Evolutionary conservation across 768 basidiomycete species (phyloP).

Genomic region (Lepiota venenata): DNA sequence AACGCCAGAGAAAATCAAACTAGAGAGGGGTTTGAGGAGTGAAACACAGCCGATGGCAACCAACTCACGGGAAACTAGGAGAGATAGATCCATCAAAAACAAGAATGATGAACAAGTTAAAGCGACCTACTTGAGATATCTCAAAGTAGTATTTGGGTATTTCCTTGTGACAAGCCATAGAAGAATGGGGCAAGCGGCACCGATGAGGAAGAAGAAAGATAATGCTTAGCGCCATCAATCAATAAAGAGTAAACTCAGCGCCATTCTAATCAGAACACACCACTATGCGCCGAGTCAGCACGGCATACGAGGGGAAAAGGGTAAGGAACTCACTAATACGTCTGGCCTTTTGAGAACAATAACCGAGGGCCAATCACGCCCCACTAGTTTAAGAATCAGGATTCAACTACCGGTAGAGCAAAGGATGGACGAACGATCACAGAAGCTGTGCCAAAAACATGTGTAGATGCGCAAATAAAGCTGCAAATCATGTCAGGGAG

Average conservation of each 20-base stretch:
- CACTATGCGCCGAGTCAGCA: constrained; percentile 14
- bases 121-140: constrained; percentile 62
- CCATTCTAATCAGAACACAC: constrained; percentile 11
- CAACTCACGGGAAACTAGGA: constrained; percentile 45
- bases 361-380: constrained; percentile 65
- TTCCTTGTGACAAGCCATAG: constrained; percentile 59
- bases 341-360: constrained; percentile 51
- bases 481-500: constrained; percentile 22
- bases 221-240: constrained; percentile 33
- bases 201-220: constrained; percentile 70
- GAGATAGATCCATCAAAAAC: constrained; percentile 2
- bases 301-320: neutral
- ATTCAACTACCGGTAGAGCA: neutral
- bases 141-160: constrained; percentile 60
- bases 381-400: constrained; percentile 31
- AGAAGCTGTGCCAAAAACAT: constrained; percentile 52
- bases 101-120: neutral
- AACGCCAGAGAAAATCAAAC: constrained; percentile 70
- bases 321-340: constrained; percentile 50
- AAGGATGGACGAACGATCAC: constrained; percentile 47
- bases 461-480: constrained; percentile 49
- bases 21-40: constrained; percentile 15
- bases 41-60: neutral
- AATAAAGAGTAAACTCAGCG: neutral
- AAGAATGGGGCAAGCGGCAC: constrained; percentile 60